These are phyloP conservation scores for Yamadazyma philogaea DNA, from an alignment of 805 yeast genomes.

Conservation along the genomic window DNA sequence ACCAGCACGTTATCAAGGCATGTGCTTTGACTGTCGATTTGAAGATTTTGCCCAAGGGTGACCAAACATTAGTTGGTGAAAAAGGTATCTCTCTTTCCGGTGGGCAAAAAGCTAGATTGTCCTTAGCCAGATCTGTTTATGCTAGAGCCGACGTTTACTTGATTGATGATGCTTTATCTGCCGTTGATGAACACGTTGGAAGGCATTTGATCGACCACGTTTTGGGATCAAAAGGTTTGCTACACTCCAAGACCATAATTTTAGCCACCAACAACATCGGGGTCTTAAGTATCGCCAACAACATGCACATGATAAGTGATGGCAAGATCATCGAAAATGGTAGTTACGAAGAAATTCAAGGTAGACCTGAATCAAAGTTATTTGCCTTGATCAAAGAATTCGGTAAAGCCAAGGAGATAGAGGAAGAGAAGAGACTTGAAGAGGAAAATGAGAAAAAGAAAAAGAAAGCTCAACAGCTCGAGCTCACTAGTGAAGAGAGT, in stretches of 20 bases:
- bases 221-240: conserved; percentile 74
- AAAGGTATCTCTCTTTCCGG: conserved; percentile 96
- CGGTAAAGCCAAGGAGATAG: conserved; percentile 38
- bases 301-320: conserved; percentile 63
- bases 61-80: conserved; percentile 91
- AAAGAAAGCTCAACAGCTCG: conserved; percentile 1
- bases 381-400: conserved; percentile 57
- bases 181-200: conserved; percentile 97
- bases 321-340: conserved; percentile 71
- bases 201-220: conserved; percentile 80
- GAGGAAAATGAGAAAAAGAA: conserved; percentile 22
- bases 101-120: conserved; percentile 94
- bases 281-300: conserved; percentile 72
- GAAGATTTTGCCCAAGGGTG: conserved; percentile 80
- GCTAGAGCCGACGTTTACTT: conserved; percentile 89
- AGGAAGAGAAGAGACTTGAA: conserved; percentile 14
- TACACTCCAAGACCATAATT: conserved; percentile 69
- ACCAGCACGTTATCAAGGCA: conserved; percentile 75
- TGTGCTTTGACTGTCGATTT: conserved; percentile 85
- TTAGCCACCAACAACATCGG: conserved; percentile 86
- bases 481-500: conserved; percentile 14
- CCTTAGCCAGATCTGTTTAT: conserved; percentile 94
- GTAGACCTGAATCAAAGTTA: conserved; percentile 46
- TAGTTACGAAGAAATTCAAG: conserved; percentile 50
- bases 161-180: conserved; percentile 89